Evolutionary conservation across 176 grass and related monocot species (phyloP), one percentile per base, ranked within the genome.

Genomic region (Pontederia paniculata): DNA sequence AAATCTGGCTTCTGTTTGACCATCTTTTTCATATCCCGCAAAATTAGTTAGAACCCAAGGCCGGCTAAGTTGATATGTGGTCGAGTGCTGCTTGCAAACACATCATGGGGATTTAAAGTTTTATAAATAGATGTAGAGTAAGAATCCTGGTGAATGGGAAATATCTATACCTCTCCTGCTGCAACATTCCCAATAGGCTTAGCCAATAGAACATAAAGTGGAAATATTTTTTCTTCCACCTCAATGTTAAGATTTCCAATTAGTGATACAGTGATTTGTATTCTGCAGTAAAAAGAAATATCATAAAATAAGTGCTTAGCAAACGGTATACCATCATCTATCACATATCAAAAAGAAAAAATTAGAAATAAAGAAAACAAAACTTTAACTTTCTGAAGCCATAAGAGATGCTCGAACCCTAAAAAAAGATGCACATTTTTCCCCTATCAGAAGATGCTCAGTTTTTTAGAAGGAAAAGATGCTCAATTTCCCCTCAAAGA

Each of bases 161-260:
- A 16, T 49, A 50, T n/a, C 21, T 73, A 62, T 81, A 94, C 89
- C 81, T 75, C 77, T 70, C 65, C 63, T 62, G 63, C 17, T 44
- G 45, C 59, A 76, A 56, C 59, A 66, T 76, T 49, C 12, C 52
- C 45, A 57, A 76, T 57, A 57, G 78, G 63, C 75, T 57, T 82
- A 76, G 77, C 84, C 72, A 89, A 67, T 28, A 95, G 67, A 64
- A 88, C 78, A 50, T 89, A 82, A 9, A 95, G 42, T 73, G 89
- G 89, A 75, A 95, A 95, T 10, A 89, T 59, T 63, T 70, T 44
- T 12, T 54, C 43, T 72, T 67, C 75, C 70, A 83, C 25, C 76
- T 73, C 76, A 61, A 52, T 17, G 70, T 86, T 85, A 70, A 70
- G 42, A 48, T 45, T 69, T 54, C 56, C 69, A 55, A 76, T 69